Base-by-base conservation (phyloP, 1,139 yeast species). In the Protomyces macrosporus region DNA sequence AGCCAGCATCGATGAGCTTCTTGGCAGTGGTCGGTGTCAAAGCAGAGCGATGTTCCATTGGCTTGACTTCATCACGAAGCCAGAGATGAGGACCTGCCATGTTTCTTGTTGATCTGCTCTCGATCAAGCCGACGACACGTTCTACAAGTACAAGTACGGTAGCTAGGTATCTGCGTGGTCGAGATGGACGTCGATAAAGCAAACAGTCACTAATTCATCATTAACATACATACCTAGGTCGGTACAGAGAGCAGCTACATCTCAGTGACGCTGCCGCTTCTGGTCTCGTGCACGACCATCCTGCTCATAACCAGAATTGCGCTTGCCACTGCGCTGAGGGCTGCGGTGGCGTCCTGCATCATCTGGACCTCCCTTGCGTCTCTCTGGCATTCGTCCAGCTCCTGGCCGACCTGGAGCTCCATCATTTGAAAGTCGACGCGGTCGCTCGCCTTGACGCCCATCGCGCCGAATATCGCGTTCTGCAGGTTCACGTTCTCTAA, bases 21-120 rank as follows among this genome's bases (percentile, higher is more conserved):
- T 89, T 88, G 71, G 96, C 86, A 58, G 97, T 88, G 55, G 89
- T 77, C 45, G 98, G 98, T 6, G 98, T 90, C 72, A 93, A 82
- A 58, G 97, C 97, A 48, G 98, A 96, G 79, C 98, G 88, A 69
- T 95, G 96, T 79, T 93, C 98, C 72, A 90, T 80, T 48, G 97
- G 96, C 84, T 93, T 93, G 72, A 95, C 88, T 77, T 93, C 98
- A 51, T 97, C 97, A 80, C 98, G 87, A 68, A 93, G 81, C 66
- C 66, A 65, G 71, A 88, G 95, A 70, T 62, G 66, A 52, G 66
- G 66, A 12, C 53, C 45, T 4, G 63, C 53, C 63, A 60, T 60
- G n/a, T 35, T 14, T 14, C 23, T 23, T 23, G 23, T 23, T 23
- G 23, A 23, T 23, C 2, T 23, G 23, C 23, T 23, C 23, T 23